phyloP scores from a whole-genome alignment of 2,329 filamentous ascomycete genomes.

The Capronia coronata region DNA sequence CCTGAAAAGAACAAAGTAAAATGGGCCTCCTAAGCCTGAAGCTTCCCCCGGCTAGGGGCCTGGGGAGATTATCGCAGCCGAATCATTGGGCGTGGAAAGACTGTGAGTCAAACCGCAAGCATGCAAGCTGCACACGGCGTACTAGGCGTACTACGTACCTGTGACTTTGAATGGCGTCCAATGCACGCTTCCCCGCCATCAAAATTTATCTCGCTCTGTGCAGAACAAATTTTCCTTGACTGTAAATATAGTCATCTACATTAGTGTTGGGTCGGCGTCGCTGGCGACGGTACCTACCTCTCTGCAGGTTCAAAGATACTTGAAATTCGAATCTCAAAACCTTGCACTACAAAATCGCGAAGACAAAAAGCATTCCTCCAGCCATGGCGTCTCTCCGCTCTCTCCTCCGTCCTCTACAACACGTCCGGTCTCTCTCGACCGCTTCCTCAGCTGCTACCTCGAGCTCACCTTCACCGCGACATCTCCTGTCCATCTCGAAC shows the following conservation, averaged over 20 bases:
- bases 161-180: not conserved
- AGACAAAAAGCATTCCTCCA: no score
- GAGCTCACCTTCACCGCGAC: slow-evolving; percentile 61
- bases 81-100: not conserved
- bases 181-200: not conserved
- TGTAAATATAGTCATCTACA: not conserved
- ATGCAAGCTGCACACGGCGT: no score
- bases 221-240: not conserved
- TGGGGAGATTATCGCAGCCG: not conserved
- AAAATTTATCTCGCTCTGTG: not conserved
- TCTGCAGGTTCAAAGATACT: not conserved
- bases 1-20: no score
- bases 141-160: no score
- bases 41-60: no score
- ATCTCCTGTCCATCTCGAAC: slow-evolving; percentile 87
- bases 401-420: slow-evolving; percentile 11
- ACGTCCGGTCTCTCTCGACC: slow-evolving; percentile 13
- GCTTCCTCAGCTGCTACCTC: slow-evolving; percentile 39
- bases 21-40: no score
- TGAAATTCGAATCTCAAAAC: no score
- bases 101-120: not conserved
- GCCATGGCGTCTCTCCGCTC: slow-evolving; percentile 16
- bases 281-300: slow-evolving; percentile 5
- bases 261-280: not conserved
- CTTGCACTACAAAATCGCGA: no score